Conservation (phyloP, 1,284 basidiomycete genomes). For the Puccinia triticina region DNA sequence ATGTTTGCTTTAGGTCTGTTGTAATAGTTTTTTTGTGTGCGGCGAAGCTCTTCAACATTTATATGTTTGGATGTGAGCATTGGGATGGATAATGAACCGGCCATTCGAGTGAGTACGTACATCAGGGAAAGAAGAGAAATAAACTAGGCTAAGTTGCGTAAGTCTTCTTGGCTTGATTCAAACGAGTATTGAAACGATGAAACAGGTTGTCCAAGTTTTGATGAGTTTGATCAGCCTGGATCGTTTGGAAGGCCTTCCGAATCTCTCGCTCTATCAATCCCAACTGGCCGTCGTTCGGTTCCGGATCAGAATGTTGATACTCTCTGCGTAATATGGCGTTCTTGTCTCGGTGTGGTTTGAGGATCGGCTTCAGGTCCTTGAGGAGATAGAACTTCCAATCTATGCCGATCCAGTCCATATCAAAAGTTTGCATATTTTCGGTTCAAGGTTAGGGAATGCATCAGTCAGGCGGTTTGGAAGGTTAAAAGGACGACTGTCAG, state of each 20-base stretch:
- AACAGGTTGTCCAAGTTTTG: not conserved
- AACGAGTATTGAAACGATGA: not conserved
- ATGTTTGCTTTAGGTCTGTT: no score
- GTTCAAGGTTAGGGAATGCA: not conserved
- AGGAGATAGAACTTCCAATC: constrained; percentile 34
- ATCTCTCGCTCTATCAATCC: constrained; percentile 1
- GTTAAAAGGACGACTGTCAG: not conserved
- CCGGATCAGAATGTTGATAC: not conserved
- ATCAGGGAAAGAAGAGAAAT: not conserved
- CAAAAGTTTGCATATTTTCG: not conserved
- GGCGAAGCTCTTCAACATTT: not conserved
- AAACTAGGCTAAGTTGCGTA: not conserved
- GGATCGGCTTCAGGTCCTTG: not conserved
- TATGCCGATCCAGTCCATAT: not conserved
- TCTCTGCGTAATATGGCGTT: not conserved
- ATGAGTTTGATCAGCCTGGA: not conserved
- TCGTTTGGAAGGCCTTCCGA: not conserved
- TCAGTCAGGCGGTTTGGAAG: no score
- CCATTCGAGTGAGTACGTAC: not conserved
- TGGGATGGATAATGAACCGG: not conserved
- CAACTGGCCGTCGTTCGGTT: not conserved
- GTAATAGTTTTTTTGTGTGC: not conserved
- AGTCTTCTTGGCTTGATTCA: constrained; percentile 9
- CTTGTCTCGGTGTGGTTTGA: not conserved
- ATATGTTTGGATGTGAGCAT: not conserved